phyloP scores from a whole-genome alignment of 805 yeast genomes.

The Saccharomyces mikatae region DNA sequence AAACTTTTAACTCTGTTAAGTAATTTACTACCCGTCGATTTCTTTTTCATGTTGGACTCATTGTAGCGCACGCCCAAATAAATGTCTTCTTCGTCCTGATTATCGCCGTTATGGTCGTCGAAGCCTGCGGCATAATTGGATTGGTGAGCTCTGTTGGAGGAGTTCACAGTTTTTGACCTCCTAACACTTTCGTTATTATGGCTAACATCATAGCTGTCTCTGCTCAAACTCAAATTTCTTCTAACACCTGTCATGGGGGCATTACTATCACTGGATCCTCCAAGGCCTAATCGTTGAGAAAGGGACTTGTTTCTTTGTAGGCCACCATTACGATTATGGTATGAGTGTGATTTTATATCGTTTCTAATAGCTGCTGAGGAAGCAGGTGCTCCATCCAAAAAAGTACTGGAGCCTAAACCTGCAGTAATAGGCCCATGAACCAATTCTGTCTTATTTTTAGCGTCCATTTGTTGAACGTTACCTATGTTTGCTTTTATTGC shows the following conservation, averaged over 20 bases:
- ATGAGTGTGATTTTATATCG: conserved; percentile 28
- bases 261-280: conserved; percentile 1
- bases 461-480: conserved; percentile 56
- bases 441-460: conserved; percentile 56
- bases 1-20: conserved; percentile 83
- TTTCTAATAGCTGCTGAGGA: conserved; percentile 38
- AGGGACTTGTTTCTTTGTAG: conserved; percentile 79
- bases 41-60: conserved; percentile 18
- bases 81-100: conserved; percentile 27
- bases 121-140: background rate
- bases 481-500: conserved; percentile 46
- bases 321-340: conserved; percentile 32
- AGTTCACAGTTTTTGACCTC: background rate
- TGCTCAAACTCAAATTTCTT: background rate
- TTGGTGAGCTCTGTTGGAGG: background rate
- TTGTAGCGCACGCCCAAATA: conserved; percentile 26
- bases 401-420: conserved; percentile 88
- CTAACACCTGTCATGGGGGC: background rate
- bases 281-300: conserved; percentile 42
- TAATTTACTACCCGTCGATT: conserved; percentile 44
- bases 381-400: conserved; percentile 95
- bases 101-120: conserved; percentile 6
- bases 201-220: background rate
- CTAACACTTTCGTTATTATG: background rate
- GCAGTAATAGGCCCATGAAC: conserved; percentile 81